A percentile compares a stretch with the other conserved stretches of the same genome.
Conservation (phyloP, 352 stramenopile species). For the Lagenidium sp. region DNA sequence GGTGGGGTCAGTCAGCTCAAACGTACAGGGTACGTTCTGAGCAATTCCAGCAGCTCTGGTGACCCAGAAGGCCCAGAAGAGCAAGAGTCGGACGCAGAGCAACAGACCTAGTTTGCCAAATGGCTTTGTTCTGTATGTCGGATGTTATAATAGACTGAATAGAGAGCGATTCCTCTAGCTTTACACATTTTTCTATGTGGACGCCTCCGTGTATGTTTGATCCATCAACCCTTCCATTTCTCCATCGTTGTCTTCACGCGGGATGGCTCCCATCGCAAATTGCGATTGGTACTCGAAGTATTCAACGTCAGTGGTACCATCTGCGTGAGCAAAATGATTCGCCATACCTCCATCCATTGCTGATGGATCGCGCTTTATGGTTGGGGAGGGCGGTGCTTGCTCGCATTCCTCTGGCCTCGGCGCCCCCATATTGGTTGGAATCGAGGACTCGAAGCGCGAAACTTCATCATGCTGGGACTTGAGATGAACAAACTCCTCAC, state of each 20-base stretch:
- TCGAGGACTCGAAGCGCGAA: slow-evolving; percentile 74
- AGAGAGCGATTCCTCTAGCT: no score
- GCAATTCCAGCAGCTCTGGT: slow-evolving; percentile 42
- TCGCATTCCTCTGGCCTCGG: slow-evolving; percentile 54
- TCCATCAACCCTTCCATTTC: slow-evolving; percentile 1
- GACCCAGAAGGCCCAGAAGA: slow-evolving; percentile 18
- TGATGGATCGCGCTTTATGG: slow-evolving; percentile 71
- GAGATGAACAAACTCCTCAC: slow-evolving; percentile 77
- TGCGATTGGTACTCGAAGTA: no score
- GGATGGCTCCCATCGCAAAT: no score
- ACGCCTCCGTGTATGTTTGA: neutral
- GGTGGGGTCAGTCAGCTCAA: slow-evolving; percentile 16
- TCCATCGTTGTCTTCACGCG: no score
- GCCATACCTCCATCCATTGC: no score
- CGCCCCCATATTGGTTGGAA: slow-evolving; percentile 18
- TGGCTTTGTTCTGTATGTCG: no score
- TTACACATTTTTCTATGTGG: neutral
- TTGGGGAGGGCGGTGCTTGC: slow-evolving; percentile 60
- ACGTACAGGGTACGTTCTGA: slow-evolving; percentile 42
- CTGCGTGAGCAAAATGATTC: no score
- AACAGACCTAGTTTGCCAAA: no score
- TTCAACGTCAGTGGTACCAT: no score
- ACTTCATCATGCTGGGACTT: slow-evolving; percentile 80
- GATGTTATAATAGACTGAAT: no score
- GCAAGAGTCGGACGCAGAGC: neutral